Percentiles rank a stretch among this genome's conserved stretches.
Conservation (phyloP, 1,139 yeast species). For the Candida buenavistaensis region DNA sequence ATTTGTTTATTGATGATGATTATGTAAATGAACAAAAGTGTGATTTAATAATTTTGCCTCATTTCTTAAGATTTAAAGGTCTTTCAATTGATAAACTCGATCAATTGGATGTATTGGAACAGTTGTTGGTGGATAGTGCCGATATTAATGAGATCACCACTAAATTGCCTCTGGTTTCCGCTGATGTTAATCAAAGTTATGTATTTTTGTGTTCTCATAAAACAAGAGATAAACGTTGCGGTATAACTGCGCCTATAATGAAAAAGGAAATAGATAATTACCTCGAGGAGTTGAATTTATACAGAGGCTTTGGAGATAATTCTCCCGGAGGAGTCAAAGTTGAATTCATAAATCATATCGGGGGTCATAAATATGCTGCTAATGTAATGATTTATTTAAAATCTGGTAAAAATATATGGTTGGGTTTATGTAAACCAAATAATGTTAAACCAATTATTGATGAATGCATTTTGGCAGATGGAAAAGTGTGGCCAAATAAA, state of each 20-base stretch:
- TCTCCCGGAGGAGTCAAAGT: slow-evolving; percentile 76
- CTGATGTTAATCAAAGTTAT: slow-evolving; percentile 50
- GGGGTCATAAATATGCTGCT: slow-evolving; percentile 94
- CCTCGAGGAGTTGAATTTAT: slow-evolving; percentile 65
- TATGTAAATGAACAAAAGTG: slow-evolving; percentile 44
- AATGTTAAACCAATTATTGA: slow-evolving; percentile 75
- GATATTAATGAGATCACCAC: slow-evolving; percentile 9
- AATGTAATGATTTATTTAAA: slow-evolving; percentile 75
- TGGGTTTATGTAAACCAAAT: slow-evolving; percentile 79
- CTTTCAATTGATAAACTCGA: slow-evolving; percentile 47
- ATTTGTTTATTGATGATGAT: slow-evolving; percentile 38
- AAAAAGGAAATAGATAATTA: slow-evolving; percentile 75
- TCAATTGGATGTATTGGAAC: slow-evolving; percentile 50
- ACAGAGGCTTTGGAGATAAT: slow-evolving; percentile 72
- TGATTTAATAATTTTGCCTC: slow-evolving; percentile 71
- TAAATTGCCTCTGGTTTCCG: slow-evolving; percentile 9
- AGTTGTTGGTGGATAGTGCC: slow-evolving; percentile 28
- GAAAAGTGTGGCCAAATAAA: slow-evolving; percentile 70
- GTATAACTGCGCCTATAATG: slow-evolving; percentile 91
- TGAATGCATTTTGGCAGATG: slow-evolving; percentile 62
- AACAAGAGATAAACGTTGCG: slow-evolving; percentile 92
- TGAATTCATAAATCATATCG: slow-evolving; percentile 77
- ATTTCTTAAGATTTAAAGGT: slow-evolving; percentile 68
- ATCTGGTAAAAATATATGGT: slow-evolving; percentile 77
- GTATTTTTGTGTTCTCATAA: slow-evolving; percentile 83